A percentile compares a stretch with the other conserved stretches of the same genome.
Conservation (phyloP, 805 yeast species). For the Candida andamanensis region DNA sequence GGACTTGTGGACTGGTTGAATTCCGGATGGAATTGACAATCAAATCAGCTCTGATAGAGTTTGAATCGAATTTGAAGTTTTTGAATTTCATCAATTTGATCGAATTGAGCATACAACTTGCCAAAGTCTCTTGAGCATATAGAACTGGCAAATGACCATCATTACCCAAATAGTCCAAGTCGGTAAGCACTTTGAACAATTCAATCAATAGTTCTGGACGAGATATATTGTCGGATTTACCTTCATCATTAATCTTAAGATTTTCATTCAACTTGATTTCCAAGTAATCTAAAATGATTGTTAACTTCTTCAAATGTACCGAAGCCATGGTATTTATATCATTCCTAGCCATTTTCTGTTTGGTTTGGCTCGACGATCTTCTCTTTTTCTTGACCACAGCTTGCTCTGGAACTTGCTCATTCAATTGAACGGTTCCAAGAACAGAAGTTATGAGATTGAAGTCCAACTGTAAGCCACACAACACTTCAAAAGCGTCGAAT, state of each 20-base stretch:
- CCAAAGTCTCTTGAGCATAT: constrained; percentile 86
- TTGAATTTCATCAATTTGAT: constrained; percentile 49
- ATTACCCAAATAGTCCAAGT: constrained; percentile 76
- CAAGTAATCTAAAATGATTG: constrained; percentile 73
- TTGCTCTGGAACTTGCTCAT: constrained; percentile 40
- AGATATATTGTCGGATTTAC: constrained; percentile 17
- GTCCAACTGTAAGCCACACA: constrained; percentile 51
- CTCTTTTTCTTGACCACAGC: constrained; percentile 69
- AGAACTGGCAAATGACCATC: constrained; percentile 90
- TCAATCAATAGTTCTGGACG: constrained; percentile 45
- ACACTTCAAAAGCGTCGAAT: constrained; percentile 39
- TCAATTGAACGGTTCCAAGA: constrained; percentile 56
- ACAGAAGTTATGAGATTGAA: constrained; percentile 55
- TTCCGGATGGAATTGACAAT: constrained; percentile 87
- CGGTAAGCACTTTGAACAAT: constrained; percentile 60
- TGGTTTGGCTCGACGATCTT: constrained; percentile 74
- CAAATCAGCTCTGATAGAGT: constrained; percentile 78
- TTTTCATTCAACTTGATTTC: constrained; percentile 45
- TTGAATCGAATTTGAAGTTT: constrained; percentile 46
- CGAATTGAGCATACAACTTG: constrained; percentile 74
- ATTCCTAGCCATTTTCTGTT: constrained; percentile 67
- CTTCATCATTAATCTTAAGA: constrained; percentile 7
- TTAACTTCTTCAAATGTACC: constrained; percentile 68
- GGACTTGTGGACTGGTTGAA: constrained; percentile 90
- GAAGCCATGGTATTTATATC: constrained; percentile 74